Evolutionary conservation across 2,329 filamentous ascomycete species (phyloP).

Genomic region (Epichloe baconii): DNA sequence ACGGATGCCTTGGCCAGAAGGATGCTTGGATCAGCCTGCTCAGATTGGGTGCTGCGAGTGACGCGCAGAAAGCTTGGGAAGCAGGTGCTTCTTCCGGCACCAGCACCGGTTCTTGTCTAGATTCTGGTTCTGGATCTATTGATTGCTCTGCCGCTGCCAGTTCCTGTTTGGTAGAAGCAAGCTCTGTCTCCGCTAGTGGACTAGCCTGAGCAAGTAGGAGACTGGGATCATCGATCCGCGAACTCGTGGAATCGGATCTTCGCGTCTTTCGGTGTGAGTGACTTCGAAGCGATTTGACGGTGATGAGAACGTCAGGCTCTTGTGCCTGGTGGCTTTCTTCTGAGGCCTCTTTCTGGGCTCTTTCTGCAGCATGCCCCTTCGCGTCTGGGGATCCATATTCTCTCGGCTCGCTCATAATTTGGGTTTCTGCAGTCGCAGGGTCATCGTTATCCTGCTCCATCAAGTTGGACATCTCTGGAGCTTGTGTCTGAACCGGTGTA

Average conservation of each 20-base stretch:
- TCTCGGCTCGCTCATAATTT: conserved; percentile 11
- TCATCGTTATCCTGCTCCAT: not conserved
- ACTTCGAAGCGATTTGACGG: conserved; percentile 18
- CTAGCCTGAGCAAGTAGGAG: conserved; percentile 14
- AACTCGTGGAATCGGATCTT: conserved; percentile 12
- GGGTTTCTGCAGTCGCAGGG: conserved; percentile 9
- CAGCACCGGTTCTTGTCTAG: not conserved
- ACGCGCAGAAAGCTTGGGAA: conserved; percentile 10
- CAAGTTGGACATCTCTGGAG: not conserved
- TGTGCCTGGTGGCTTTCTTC: not conserved
- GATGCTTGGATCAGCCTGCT: conserved; percentile 15
- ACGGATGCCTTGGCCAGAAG: conserved; percentile 11
- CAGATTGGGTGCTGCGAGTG: conserved; percentile 14
- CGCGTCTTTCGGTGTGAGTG: conserved; percentile 13
- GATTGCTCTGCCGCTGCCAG: not conserved
- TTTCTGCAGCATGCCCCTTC: conserved; percentile 1
- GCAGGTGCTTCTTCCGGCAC: not conserved
- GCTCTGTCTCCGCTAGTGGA: not conserved
- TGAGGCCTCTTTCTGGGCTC: not conserved
- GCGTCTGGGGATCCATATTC: conserved; percentile 5
- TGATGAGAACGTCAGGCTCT: conserved; percentile 14
- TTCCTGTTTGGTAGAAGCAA: not conserved
- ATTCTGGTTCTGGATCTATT: not conserved
- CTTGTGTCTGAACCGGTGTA: not conserved
- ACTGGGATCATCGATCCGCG: conserved; percentile 16